Evolutionary conservation across 108 stramenopile species (phyloP).

Genomic region (Fragilariopsis cylindrus): DNA sequence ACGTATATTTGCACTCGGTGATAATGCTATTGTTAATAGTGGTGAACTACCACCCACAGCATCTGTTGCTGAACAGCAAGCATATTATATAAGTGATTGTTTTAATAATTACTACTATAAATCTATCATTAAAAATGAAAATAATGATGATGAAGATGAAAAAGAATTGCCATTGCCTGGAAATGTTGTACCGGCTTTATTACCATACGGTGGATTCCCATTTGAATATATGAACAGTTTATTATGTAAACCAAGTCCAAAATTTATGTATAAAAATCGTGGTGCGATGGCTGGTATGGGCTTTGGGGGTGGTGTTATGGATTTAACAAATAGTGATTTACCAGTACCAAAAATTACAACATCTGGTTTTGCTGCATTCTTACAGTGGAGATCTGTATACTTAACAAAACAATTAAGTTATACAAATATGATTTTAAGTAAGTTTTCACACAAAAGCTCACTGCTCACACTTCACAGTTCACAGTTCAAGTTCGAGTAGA

Average conservation of each 20-base stretch:
- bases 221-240: constrained; percentile 43
- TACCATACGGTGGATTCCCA: constrained; percentile 36
- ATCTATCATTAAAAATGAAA: constrained; percentile 16
- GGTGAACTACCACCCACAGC: constrained; percentile 82
- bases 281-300: constrained; percentile 86
- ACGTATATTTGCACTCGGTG: constrained; percentile 93
- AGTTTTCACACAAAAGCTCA: background rate
- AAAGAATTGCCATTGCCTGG: constrained; percentile 54
- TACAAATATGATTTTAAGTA: constrained; percentile 66
- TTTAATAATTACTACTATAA: constrained; percentile 22
- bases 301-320: constrained; percentile 64
- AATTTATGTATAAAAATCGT: constrained; percentile 73
- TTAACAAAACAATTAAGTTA: constrained; percentile 60
- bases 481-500: background rate
- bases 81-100: constrained; percentile 71
- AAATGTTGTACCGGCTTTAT: constrained; percentile 43
- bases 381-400: constrained; percentile 85
- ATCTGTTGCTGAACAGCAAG: constrained; percentile 91
- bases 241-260: constrained; percentile 37
- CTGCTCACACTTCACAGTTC: background rate
- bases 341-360: constrained; percentile 34
- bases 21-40: constrained; percentile 65
- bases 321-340: constrained; percentile 40
- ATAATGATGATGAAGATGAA: constrained; percentile 27
- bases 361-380: constrained; percentile 63